Evolutionary conservation across 257 asterid genomes (phyloP).

Genomic region (Solanum ossicruentum): DNA sequence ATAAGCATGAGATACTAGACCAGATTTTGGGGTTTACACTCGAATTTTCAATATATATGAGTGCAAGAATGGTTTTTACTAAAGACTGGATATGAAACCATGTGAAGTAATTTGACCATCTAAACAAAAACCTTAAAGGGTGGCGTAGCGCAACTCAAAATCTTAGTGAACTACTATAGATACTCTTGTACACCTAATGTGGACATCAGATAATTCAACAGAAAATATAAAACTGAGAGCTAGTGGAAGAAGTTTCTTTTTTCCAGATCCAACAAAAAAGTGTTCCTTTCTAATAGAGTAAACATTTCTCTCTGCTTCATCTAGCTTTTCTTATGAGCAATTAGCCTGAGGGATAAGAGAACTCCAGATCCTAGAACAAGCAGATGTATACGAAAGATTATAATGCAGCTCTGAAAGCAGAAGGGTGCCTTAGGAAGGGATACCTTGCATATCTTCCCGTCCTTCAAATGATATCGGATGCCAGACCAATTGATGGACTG

Average conservation of each 20-base stretch:
- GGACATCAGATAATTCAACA: not conserved
- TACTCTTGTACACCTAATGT: not conserved
- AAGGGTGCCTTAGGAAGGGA: not conserved
- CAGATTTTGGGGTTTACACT: not conserved
- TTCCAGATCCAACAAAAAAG: not conserved
- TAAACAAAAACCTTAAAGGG: not conserved
- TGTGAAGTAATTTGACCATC: not conserved
- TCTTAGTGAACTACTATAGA: not conserved
- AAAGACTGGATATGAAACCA: not conserved
- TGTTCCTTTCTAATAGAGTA: not conserved
- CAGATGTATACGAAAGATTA: not conserved
- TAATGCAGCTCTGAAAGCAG: not conserved
- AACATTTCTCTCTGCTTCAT: not conserved
- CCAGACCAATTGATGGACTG: conserved; percentile 99
- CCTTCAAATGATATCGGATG: conserved; percentile 72
- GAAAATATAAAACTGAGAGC: not conserved
- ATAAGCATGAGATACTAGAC: not conserved
- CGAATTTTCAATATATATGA: not conserved
- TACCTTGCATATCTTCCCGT: conserved; percentile 87
- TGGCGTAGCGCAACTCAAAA: not conserved
- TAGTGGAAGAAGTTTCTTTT: not conserved
- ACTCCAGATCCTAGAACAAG: not conserved
- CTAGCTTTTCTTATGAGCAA: not conserved
- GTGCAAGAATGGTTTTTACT: not conserved
- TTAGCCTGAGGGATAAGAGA: not conserved